Evolutionary conservation across 1,284 basidiomycete genomes (phyloP).

Genomic region (Psilocybe mexicana): DNA sequence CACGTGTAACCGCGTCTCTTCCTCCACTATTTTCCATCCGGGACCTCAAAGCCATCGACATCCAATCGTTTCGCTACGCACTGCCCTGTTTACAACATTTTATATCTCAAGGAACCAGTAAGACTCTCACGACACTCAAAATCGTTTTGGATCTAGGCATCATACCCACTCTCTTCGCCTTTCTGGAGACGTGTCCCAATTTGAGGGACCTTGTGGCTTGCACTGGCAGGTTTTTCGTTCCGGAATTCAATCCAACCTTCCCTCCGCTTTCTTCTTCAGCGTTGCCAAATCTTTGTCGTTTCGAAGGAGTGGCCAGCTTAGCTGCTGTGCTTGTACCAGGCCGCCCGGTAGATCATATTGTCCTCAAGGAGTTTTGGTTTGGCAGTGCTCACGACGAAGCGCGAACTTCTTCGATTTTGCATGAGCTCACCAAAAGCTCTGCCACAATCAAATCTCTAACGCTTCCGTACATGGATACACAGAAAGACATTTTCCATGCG

Average conservation of each 20-base stretch:
- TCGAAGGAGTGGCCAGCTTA: neutral
- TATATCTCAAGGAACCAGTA: neutral
- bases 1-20: neutral
- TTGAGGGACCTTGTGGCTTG: neutral
- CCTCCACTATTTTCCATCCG: neutral
- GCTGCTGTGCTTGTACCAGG: neutral
- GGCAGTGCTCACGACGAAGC: neutral
- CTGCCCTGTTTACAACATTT: neutral
- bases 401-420: neutral
- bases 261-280: neutral
- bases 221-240: too few species aligned
- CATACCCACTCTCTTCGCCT: neutral
- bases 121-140: neutral
- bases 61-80: neutral
- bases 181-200: slow-evolving; percentile 1
- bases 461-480: neutral
- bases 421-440: neutral
- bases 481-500: neutral
- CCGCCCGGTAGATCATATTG: neutral
- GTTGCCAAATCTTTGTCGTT: neutral
- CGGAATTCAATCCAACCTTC: too few species aligned
- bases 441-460: neutral
- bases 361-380: neutral
- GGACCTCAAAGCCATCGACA: neutral
- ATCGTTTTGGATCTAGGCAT: neutral